Percentiles rank a stretch among this genome's conserved stretches.
Evolutionary conservation across 176 grass and related monocot genomes (phyloP).

Genomic region (Panicum miliaceum): DNA sequence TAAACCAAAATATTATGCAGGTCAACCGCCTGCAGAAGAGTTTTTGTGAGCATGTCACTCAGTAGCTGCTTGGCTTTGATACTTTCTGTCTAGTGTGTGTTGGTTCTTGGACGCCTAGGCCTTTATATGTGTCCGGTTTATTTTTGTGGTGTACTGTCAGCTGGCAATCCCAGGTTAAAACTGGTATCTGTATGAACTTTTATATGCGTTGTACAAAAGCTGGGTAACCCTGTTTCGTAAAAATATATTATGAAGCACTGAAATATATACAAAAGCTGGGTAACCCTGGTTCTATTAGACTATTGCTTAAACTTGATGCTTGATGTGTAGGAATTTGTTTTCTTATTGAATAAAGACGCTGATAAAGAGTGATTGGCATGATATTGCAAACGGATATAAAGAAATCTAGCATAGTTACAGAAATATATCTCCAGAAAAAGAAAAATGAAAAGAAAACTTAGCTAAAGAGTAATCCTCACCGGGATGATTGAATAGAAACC

Average conservation of each 20-base stretch:
- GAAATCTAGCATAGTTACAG: not conserved
- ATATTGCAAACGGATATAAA: constrained; percentile 21
- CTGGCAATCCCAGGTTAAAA: not conserved
- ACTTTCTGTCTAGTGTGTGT: not conserved
- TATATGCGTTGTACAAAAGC: not conserved
- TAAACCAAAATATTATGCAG: constrained; percentile 5
- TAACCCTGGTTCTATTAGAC: constrained; percentile 20
- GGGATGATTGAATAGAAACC: constrained; percentile 98
- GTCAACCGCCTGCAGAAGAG: too few relatives aligned
- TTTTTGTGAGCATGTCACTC: too few relatives aligned
- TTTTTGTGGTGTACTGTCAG: not conserved
- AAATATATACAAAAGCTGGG: too few relatives aligned
- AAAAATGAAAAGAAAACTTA: not conserved
- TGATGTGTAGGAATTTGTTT: constrained; percentile 40
- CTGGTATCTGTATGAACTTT: not conserved
- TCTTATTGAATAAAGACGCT: constrained; percentile 24
- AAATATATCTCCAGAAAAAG: not conserved
- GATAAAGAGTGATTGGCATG: constrained; percentile 1
- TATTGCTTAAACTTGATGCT: constrained; percentile 1
- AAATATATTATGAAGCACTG: not conserved
- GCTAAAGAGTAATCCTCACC: constrained; percentile 56
- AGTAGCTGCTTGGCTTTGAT: not conserved
- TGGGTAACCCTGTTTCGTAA: not conserved
- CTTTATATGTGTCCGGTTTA: not conserved
- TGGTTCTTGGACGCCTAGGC: too few relatives aligned